These are phyloP conservation scores for Globisporangium spinosum DNA, from an alignment of 352 stramenopile genomes.

Conservation along the genomic window DNA sequence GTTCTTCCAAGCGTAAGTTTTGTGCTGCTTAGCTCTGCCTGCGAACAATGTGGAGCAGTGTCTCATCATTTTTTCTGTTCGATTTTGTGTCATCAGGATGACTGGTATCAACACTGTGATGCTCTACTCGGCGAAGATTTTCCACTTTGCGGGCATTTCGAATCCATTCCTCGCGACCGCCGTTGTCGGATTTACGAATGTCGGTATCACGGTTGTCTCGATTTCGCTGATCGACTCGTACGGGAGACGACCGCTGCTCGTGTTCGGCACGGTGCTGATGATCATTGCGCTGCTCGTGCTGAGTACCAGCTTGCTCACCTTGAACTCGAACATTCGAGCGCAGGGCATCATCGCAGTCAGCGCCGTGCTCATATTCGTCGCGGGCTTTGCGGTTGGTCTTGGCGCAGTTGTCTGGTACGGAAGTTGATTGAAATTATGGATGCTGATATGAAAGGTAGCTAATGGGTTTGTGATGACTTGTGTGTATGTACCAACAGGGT, in stretches of 20 bases:
- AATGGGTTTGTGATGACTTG: background rate
- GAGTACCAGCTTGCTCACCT: slow-evolving; percentile 62
- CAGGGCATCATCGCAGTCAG: slow-evolving; percentile 69
- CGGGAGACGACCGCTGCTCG: slow-evolving; percentile 67
- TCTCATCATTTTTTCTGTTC: background rate
- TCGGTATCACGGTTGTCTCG: slow-evolving; percentile 75
- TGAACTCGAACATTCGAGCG: slow-evolving; percentile 40
- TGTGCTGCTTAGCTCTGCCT: background rate
- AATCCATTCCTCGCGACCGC: slow-evolving; percentile 82
- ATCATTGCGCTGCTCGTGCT: slow-evolving; percentile 58
- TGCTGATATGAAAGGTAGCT: background rate
- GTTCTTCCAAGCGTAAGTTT: slow-evolving; percentile 70
- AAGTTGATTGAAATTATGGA: background rate
- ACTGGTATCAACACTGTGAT: slow-evolving; percentile 92
- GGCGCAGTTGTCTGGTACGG: slow-evolving; percentile 74
- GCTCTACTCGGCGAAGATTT: slow-evolving; percentile 90
- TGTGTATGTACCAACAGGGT: slow-evolving; percentile 42
- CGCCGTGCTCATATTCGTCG: slow-evolving; percentile 79
- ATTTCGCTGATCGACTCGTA: slow-evolving; percentile 72
- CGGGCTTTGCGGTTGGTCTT: slow-evolving; percentile 80
- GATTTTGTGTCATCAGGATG: slow-evolving; percentile 36
- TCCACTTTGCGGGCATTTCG: slow-evolving; percentile 85
- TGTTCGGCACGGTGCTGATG: slow-evolving; percentile 73
- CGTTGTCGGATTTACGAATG: slow-evolving; percentile 70
- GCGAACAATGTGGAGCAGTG: background rate